Percentiles rank a stretch among this genome's conserved stretches.
Evolutionary conservation across 202 grass and related monocot species (phyloP).

Genomic region (Digitaria exilis): DNA sequence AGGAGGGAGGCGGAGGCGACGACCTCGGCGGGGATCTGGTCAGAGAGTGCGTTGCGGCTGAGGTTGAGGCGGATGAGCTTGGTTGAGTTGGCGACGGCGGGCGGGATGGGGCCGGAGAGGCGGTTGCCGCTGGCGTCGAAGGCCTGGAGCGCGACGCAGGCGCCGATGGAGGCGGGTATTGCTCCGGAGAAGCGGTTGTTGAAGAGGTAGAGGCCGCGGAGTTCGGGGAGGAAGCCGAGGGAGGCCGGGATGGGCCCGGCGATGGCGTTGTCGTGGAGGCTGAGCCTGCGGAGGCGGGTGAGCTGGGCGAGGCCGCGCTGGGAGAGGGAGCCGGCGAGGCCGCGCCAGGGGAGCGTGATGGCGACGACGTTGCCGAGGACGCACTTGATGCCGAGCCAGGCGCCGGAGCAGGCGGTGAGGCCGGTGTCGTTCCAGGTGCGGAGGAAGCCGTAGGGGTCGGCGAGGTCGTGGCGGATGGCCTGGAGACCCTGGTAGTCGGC

Average conservation of each 20-base stretch:
- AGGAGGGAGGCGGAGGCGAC: slow-evolving; percentile 43
- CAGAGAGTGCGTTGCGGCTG: slow-evolving; percentile 62
- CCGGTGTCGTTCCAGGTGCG: slow-evolving; percentile 78
- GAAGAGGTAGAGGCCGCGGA: slow-evolving; percentile 85
- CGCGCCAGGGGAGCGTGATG: slow-evolving; percentile 69
- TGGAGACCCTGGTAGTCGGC: slow-evolving; percentile 74
- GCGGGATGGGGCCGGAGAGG: slow-evolving; percentile 51
- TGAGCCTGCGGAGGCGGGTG: slow-evolving; percentile 54
- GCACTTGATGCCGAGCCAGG: slow-evolving; percentile 81
- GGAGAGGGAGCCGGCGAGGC: slow-evolving; percentile 56
- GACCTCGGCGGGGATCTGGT: slow-evolving; percentile 32
- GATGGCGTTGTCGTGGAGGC: slow-evolving; percentile 77
- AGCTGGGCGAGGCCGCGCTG: slow-evolving; percentile 64
- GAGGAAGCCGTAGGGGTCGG: slow-evolving; percentile 59
- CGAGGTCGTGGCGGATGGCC: slow-evolving; percentile 67
- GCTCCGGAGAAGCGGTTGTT: slow-evolving; percentile 81
- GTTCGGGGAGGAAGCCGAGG: slow-evolving; percentile 56
- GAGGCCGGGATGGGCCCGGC: slow-evolving; percentile 48
- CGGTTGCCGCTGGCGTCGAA: slow-evolving; percentile 69
- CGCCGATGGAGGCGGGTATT: slow-evolving; percentile 55
- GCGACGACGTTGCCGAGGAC: slow-evolving; percentile 73
- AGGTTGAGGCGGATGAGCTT: slow-evolving; percentile 77
- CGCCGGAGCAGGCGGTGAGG: slow-evolving; percentile 68
- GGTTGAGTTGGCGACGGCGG: slow-evolving; percentile 61
- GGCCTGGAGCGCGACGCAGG: slow-evolving; percentile 51